phyloP scores from a whole-genome alignment of 192 early-diverging fungal species.

The Coemansia sp. region DNA sequence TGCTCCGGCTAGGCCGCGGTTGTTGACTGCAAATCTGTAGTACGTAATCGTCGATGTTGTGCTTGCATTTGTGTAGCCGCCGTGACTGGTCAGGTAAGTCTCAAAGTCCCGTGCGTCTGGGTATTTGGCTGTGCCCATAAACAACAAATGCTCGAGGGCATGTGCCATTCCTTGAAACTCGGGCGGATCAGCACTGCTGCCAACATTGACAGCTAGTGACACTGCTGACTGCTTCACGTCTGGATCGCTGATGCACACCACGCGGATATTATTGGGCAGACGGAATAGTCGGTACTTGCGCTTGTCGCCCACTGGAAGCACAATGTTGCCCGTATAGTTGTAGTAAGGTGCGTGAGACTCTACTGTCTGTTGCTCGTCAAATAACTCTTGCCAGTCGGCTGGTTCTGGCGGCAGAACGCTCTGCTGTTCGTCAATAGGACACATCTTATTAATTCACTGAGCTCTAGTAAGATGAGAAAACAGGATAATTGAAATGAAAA shows the following conservation, averaged over 20 bases:
- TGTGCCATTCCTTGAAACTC: constrained; percentile 66
- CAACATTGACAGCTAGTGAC: constrained; percentile 59
- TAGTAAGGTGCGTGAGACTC: background rate
- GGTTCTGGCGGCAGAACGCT: background rate
- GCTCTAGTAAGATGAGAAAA: background rate
- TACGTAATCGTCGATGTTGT: constrained; percentile 17
- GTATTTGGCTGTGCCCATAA: constrained; percentile 68
- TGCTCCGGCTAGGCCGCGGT: constrained; percentile 54
- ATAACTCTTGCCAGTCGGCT: background rate
- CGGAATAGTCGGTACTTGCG: constrained; percentile 54
- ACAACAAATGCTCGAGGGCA: constrained; percentile 68
- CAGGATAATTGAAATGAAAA: no score
- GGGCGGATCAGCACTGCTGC: constrained; percentile 58
- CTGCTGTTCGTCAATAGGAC: background rate
- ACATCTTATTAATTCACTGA: background rate
- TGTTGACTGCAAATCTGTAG: constrained; percentile 26
- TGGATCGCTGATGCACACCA: constrained; percentile 57
- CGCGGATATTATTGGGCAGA: constrained; percentile 58
- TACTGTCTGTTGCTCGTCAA: constrained; percentile 1
- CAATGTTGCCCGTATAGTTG: constrained; percentile 7
- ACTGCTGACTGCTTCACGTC: constrained; percentile 58
- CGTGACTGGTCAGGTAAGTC: constrained; percentile 21
- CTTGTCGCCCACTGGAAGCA: background rate
- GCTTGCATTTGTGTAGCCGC: constrained; percentile 30
- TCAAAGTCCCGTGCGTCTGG: constrained; percentile 64